Base-by-base conservation (phyloP, 2,329 filamentous ascomycete genomes). In the Aspergillus pseudoviridinutans region DNA sequence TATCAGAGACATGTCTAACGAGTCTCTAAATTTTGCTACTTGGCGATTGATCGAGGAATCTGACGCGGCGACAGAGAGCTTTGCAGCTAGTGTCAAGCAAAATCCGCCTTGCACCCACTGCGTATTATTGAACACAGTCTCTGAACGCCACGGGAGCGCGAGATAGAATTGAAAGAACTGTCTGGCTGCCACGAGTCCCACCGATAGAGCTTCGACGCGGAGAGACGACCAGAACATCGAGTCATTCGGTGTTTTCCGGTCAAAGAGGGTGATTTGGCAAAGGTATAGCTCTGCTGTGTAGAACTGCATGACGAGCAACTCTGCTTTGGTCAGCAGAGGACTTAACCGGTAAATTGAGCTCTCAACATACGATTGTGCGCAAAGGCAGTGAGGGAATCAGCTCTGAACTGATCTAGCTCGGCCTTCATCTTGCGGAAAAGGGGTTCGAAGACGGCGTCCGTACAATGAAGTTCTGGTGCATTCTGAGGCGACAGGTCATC, bases 101-200 rank as follows among this genome's bases (percentile, higher is more conserved):
- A 76, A 76, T 4, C 68, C 73, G 17, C 76, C 53, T 57, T 78
- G 75, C 2, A 78, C 65, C 74, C 75, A 77, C 57, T 76, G 68
- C 1, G 72, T 65, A 51, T 77, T 76, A 38, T 71, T 76, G 20
- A 77, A 67, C 1, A 63, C 62, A 49, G 70, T 65, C 54, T 78
- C 75, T 6, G 68, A 64, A 38, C 68, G 67, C 4, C 68, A 62
- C 3, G 74, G 74, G 1, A 77, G 62, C 49, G 66, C 68, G 4
- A 76, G 54, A 41, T 73, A 74, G 3, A 50, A 55, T 3, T 51
- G 51, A 14, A 60, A 59, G 38, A 50, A 54, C n/a, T 22, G 46
- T 27, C 49, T 54, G 14, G 60, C 56, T 3, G 54, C 54, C 2
- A 32, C 12, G 8, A 64, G 61, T 2, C 61, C 61, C 32, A 57